Conservation (phyloP, 108 stramenopile genomes). For the Skeletonema marinoi region DNA sequence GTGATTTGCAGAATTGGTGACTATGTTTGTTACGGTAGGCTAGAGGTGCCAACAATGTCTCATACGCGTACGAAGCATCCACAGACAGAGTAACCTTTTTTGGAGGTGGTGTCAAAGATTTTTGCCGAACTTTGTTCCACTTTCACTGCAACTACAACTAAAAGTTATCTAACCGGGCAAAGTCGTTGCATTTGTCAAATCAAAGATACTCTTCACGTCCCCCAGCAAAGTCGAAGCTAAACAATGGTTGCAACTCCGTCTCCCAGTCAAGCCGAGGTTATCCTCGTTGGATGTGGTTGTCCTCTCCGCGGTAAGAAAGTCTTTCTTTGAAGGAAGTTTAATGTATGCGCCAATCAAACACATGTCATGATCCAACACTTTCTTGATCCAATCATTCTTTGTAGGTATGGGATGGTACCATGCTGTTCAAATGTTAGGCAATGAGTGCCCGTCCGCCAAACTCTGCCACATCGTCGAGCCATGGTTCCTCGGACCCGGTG, state of each 20-base stretch:
- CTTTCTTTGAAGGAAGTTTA: background rate
- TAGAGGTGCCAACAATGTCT: too few relatives aligned
- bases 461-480: conserved; percentile 90
- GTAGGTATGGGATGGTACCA: conserved; percentile 86
- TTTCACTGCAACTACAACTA: too few relatives aligned
- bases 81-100: too few relatives aligned
- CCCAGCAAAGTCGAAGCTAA: background rate
- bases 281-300: conserved; percentile 57
- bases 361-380: background rate
- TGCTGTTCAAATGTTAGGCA: conserved; percentile 83
- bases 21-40: too few relatives aligned
- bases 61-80: too few relatives aligned
- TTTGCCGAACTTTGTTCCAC: too few relatives aligned
- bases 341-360: background rate
- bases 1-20: too few relatives aligned
- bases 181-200: too few relatives aligned
- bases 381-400: background rate
- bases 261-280: conserved; percentile 50
- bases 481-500: conserved; percentile 87
- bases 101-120: too few relatives aligned
- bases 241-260: conserved; percentile 25
- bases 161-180: too few relatives aligned
- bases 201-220: too few relatives aligned
- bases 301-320: conserved; percentile 37
- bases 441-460: conserved; percentile 79